Evolutionary conservation across 1,284 basidiomycete genomes (phyloP), one percentile per base, ranked within the genome.

Genomic region (Cutaneotrichosporon sp.): DNA sequence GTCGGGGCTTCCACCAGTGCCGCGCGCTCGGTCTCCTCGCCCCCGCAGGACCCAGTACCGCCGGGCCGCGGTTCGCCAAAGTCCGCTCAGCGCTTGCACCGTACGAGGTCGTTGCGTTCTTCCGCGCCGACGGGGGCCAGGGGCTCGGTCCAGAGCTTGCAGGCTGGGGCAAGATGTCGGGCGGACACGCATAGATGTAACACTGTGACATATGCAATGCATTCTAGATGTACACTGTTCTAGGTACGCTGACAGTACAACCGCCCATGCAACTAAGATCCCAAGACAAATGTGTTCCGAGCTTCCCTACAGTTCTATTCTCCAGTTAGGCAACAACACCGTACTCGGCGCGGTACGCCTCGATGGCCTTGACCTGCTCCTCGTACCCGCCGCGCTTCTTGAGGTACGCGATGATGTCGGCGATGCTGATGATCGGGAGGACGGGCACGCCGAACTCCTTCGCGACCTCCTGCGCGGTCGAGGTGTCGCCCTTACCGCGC

Each of bases 401-500:
- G 67, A 97, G 76, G 84, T 90, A 97, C 8, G 76, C 68, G 74
- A 97, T 87, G 60, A 98, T 79, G 70, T 97, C 88, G 55, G 82
- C 77, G 82, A 98, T 86, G 65, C 81, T 86, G 44, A 82, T 76
- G 61, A 97, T 80, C 44, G 92, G 89, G 17, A 85, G 84, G 39
- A 83, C 80, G 47, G 80, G 78, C 16, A 90, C 81, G 26, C 79
- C 80, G 37, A 87, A 82, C 45, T 91, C 79, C 45, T 73, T 72
- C 68, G 92, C 87, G n/a, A 98, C 81, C 70, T 96, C 90, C 63
- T 85, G 82, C 17, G 93, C 85, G 3, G 90, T 88, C 61, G 84
- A 87, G n/a, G 49, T 60, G 5, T 79, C 78, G 29, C 79, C 78
- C 55, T 76, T 71, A 17, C 88, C 89, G 16, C 87, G 81, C 75